phyloP scores from a whole-genome alignment of 2,329 filamentous ascomycete genomes.

The Aspergillus hiratsukae region DNA sequence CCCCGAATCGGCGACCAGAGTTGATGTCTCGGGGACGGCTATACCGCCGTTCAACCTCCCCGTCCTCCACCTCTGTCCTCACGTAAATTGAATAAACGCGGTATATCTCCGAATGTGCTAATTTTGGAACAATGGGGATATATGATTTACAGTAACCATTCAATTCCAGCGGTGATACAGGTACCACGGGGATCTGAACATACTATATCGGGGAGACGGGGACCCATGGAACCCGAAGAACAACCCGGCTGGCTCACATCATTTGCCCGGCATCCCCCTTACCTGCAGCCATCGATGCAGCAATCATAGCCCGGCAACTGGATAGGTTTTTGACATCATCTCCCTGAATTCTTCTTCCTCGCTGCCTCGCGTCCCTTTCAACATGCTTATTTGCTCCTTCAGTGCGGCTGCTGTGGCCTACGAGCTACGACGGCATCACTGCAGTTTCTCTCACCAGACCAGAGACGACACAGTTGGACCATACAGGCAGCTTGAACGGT shows the following conservation, averaged over 20 bases:
- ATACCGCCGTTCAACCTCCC: not conserved
- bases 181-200: not conserved
- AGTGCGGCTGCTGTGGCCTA: not conserved
- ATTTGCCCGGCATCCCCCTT: constrained; percentile 27
- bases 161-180: not conserved
- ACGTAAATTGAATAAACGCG: not conserved
- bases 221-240: constrained; percentile 12
- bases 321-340: not conserved
- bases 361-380: too few relatives aligned
- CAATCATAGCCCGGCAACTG: not conserved
- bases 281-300: constrained; percentile 35
- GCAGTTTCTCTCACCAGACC: not conserved
- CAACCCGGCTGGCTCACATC: constrained; percentile 9
- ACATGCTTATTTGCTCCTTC: too few relatives aligned
- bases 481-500: not conserved
- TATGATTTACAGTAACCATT: not conserved
- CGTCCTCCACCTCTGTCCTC: not conserved
- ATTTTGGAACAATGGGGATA: not conserved
- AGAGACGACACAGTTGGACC: too few relatives aligned
- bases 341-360: too few relatives aligned
- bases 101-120: not conserved
- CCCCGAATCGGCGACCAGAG: constrained; percentile 19
- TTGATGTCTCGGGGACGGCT: not conserved
- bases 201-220: constrained; percentile 10
- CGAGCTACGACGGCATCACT: not conserved